Evolutionary conservation across 176 grass and related monocot species (phyloP).

Genomic region (Oryza meyeriana): DNA sequence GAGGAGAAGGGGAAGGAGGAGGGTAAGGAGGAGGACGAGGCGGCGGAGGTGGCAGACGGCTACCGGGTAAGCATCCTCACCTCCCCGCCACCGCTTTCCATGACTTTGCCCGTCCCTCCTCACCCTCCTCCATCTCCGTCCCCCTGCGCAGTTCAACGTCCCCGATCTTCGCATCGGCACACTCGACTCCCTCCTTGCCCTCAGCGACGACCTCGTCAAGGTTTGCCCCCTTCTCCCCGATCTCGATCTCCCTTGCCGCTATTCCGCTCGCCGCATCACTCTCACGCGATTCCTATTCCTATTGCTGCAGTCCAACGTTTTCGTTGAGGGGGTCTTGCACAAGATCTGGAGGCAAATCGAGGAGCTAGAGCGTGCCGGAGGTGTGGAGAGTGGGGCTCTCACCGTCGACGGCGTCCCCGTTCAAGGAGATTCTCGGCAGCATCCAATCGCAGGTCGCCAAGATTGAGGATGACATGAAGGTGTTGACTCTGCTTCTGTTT

Average conservation of each 20-base stretch:
- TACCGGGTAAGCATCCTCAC: slow-evolving; percentile 58
- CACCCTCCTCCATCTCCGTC: background rate
- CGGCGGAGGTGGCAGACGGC: no score
- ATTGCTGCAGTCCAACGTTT: slow-evolving; percentile 67
- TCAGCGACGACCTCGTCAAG: slow-evolving; percentile 97
- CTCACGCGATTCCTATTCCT: background rate
- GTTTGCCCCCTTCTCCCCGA: slow-evolving; percentile 21
- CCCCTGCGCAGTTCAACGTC: slow-evolving; percentile 85
- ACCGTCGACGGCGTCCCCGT: slow-evolving; percentile 94
- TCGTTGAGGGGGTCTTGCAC: slow-evolving; percentile 86
- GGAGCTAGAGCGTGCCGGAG: slow-evolving; percentile 73
- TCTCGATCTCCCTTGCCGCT: background rate
- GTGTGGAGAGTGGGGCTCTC: slow-evolving; percentile 48
- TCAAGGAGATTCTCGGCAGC: slow-evolving; percentile 73
- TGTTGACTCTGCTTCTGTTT: background rate
- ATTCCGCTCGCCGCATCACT: background rate
- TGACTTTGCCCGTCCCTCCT: background rate
- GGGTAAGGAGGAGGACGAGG: no score
- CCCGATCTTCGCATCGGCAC: slow-evolving; percentile 88
- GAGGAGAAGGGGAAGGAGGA: no score
- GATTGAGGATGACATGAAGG: slow-evolving; percentile 99
- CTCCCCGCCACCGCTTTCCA: background rate
- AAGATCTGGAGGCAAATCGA: slow-evolving; percentile 98
- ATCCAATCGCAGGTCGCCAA: slow-evolving; percentile 89
- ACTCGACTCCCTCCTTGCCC: slow-evolving; percentile 88